Percentiles rank a stretch among this genome's conserved stretches.
Evolutionary conservation across 129 eudicot species (phyloP).

Genomic region (Rutidosis leptorrhynchoides): DNA sequence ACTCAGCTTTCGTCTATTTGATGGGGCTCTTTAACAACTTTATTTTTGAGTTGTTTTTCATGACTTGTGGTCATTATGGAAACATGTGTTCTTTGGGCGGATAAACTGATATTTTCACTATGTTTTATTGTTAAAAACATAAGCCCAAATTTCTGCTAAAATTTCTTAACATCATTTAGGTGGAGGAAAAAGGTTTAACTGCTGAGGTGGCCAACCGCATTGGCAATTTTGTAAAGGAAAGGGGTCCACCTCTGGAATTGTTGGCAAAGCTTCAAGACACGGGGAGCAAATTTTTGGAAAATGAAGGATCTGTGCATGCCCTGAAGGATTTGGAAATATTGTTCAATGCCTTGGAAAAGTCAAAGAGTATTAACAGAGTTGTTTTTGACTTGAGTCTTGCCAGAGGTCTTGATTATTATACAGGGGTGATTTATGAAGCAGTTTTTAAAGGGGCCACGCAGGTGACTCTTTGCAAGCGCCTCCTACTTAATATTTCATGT

Average conservation of each 20-base stretch:
- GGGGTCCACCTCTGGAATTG: conserved; percentile 65
- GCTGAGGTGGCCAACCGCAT: conserved; percentile 61
- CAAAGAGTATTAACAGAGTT: conserved; percentile 60
- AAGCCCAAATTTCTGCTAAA: too few relatives aligned
- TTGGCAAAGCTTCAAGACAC: conserved; percentile 51
- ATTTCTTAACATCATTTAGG: too few relatives aligned
- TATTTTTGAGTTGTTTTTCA: too few relatives aligned
- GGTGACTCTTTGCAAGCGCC: too few relatives aligned
- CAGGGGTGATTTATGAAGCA: conserved; percentile 92
- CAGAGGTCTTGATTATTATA: conserved; percentile 95
- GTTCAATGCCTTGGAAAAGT: conserved; percentile 63
- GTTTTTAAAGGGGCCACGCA: conserved; percentile 86
- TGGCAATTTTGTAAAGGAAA: conserved; percentile 60
- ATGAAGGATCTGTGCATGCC: conserved; percentile 54
- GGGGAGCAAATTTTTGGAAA: conserved; percentile 58
- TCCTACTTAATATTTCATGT: too few relatives aligned
- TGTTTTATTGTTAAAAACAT: too few relatives aligned
- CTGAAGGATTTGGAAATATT: conserved; percentile 70
- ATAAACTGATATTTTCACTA: too few relatives aligned
- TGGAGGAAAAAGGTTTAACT: conserved; percentile 75
- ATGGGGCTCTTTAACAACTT: too few relatives aligned
- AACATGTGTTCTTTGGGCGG: too few relatives aligned
- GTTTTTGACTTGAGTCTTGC: conserved; percentile 89
- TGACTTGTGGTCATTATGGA: too few relatives aligned
- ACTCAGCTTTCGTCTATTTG: too few relatives aligned